A percentile compares a stretch with the other conserved stretches of the same genome.
phyloP scores from a whole-genome alignment of 2,329 filamentous ascomycete genomes.

The Fusarium sterilihyphosum region DNA sequence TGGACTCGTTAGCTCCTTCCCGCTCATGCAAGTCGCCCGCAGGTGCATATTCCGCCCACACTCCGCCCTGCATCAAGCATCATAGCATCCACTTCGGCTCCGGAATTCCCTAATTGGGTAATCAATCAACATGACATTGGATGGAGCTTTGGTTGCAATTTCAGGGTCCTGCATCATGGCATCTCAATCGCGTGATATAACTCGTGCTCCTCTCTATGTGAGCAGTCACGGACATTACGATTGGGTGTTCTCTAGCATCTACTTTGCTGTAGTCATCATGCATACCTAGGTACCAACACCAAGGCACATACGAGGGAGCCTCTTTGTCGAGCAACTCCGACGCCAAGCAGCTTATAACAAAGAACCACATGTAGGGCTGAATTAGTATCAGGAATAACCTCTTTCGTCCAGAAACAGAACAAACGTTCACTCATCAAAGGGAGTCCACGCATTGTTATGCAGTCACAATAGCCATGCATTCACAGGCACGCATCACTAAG shows the following conservation, averaged over 20 bases:
- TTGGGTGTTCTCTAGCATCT: not conserved
- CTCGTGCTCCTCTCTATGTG: not conserved
- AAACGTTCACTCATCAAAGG: not conserved
- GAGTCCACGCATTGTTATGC: not conserved
- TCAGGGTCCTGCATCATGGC: slow-evolving; percentile 18
- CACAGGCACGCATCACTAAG: not conserved
- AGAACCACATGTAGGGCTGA: not conserved
- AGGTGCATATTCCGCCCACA: slow-evolving; percentile 31
- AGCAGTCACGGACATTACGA: not conserved
- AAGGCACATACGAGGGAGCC: not conserved
- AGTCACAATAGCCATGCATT: not conserved
- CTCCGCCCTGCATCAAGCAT: slow-evolving; percentile 39
- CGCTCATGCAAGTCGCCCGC: slow-evolving; percentile 30
- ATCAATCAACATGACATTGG: slow-evolving; percentile 21
- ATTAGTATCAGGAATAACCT: not conserved
- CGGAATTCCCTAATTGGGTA: slow-evolving; percentile 46
- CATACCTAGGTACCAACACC: not conserved
- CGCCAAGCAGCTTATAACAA: not conserved
- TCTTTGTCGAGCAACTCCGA: slow-evolving; percentile 20
- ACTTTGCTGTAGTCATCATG: not conserved
- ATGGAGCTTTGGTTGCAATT: not conserved
- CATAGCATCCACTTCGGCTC: slow-evolving; percentile 23
- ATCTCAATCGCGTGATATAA: slow-evolving; percentile 1
- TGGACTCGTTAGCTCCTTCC: slow-evolving; percentile 34
- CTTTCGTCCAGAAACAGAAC: not conserved